Percentiles rank a stretch among this genome's conserved stretches.
These are phyloP conservation scores for Candida nitratophila DNA, from an alignment of 805 yeast genomes.

Conservation along the genomic window DNA sequence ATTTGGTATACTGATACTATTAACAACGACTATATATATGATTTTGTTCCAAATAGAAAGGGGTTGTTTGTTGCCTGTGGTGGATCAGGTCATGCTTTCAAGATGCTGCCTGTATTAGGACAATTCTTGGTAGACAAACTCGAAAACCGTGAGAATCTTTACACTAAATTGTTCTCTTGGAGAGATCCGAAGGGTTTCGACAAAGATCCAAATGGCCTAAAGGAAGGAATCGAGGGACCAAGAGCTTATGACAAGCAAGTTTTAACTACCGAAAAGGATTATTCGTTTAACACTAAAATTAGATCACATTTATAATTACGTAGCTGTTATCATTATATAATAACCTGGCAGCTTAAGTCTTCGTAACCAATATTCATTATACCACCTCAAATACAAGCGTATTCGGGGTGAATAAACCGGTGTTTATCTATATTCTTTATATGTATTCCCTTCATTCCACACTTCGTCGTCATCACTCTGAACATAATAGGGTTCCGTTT, in stretches of 20 bases:
- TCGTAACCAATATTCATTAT: no score
- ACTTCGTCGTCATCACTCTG: conserved; percentile 10
- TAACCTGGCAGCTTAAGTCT: no score
- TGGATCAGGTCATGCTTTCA: conserved; percentile 31
- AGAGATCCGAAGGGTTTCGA: conserved; percentile 18
- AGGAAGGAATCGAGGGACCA: conserved; percentile 14
- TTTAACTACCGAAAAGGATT: conserved; percentile 10
- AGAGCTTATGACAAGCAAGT: conserved; percentile 16
- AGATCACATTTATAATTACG: not conserved
- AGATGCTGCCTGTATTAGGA: conserved; percentile 27
- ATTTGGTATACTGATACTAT: conserved; percentile 28
- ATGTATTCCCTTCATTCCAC: conserved; percentile 4
- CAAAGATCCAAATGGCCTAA: conserved; percentile 23
- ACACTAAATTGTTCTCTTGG: conserved; percentile 27
- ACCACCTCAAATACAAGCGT: no score
- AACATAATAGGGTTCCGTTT: not conserved
- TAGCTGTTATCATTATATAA: no score
- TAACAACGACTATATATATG: conserved; percentile 24
- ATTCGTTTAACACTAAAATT: not conserved
- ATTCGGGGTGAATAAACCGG: no score
- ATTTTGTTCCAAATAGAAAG: conserved; percentile 25
- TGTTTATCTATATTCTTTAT: no score
- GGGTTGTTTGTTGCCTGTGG: conserved; percentile 26
- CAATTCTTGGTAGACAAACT: conserved; percentile 25
- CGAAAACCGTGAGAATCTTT: conserved; percentile 24